phyloP scores from a whole-genome alignment of 805 yeast species.

The Maudiozyma bulderi region DNA sequence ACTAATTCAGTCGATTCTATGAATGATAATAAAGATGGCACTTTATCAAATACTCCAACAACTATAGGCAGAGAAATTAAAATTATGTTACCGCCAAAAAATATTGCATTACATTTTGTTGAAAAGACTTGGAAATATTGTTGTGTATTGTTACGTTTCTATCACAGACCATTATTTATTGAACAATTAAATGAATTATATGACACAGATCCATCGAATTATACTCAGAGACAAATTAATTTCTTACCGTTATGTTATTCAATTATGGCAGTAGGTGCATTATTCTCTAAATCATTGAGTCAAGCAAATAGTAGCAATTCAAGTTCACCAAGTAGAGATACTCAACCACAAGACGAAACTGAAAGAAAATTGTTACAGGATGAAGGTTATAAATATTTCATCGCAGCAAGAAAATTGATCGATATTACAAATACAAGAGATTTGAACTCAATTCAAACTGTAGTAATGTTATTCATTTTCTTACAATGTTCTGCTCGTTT shows the following conservation, averaged over 20 bases:
- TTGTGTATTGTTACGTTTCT: slow-evolving; percentile 73
- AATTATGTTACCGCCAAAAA: slow-evolving; percentile 67
- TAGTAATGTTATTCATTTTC: slow-evolving; percentile 77
- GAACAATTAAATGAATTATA: slow-evolving; percentile 67
- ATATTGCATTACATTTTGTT: slow-evolving; percentile 61
- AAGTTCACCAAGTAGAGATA: neutral
- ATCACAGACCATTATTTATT: slow-evolving; percentile 75
- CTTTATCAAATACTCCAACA: neutral
- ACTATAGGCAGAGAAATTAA: slow-evolving; percentile 41
- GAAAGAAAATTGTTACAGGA: slow-evolving; percentile 31
- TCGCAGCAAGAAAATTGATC: slow-evolving; percentile 74
- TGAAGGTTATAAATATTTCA: slow-evolving; percentile 76
- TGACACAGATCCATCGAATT: slow-evolving; percentile 66
- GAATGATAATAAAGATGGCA: slow-evolving; percentile 1
- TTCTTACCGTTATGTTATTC: slow-evolving; percentile 77
- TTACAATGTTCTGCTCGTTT: slow-evolving; percentile 78
- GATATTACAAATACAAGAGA: slow-evolving; percentile 84
- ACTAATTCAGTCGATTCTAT: slow-evolving; percentile 3
- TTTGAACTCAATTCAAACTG: slow-evolving; percentile 72
- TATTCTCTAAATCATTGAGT: slow-evolving; percentile 41
- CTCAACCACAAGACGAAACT: slow-evolving; percentile 1
- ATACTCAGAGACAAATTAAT: slow-evolving; percentile 67
- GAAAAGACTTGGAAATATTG: slow-evolving; percentile 80
- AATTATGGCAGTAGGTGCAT: slow-evolving; percentile 77
- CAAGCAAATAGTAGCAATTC: slow-evolving; percentile 1